Percentiles rank a stretch among this genome's conserved stretches.
These are phyloP conservation scores for Marasmius tenuissimus DNA, from an alignment of 1,284 basidiomycete species.

Conservation along the genomic window DNA sequence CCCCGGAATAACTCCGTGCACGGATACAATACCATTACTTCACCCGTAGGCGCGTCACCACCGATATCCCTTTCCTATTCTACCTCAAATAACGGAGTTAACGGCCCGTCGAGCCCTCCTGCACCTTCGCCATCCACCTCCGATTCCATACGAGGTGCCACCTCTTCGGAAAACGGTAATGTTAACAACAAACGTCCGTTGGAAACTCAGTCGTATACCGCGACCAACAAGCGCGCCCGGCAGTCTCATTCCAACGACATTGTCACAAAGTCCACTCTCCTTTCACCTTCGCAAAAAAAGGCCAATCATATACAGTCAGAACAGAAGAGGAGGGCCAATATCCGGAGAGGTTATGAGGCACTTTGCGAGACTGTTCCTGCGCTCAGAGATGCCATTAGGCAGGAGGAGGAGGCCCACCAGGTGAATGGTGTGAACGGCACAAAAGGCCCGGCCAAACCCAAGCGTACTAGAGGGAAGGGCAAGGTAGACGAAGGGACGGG, in stretches of 20 bases:
- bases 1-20: conserved; percentile 6
- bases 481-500: conserved; percentile 38
- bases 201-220: conserved; percentile 5
- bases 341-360: conserved; percentile 83
- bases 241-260: conserved; percentile 21
- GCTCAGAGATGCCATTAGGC: conserved; percentile 71
- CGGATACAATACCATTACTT: conserved; percentile 2
- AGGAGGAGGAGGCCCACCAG: conserved; percentile 50
- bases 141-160: conserved; percentile 12
- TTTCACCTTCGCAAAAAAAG: conserved; percentile 85
- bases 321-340: conserved; percentile 91
- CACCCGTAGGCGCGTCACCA: conserved; percentile 13
- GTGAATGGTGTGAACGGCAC: neutral
- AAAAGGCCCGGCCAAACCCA: conserved; percentile 31
- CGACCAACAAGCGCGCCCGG: conserved; percentile 21
- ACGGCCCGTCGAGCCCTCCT: neutral
- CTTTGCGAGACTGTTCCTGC: conserved; percentile 81
- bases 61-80: conserved; percentile 8
- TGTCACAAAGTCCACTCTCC: conserved; percentile 46
- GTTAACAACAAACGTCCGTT: conserved; percentile 7
- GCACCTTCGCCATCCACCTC: conserved; percentile 14
- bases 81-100: conserved; percentile 5
- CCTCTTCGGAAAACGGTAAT: neutral
- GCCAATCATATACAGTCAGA: conserved; percentile 91
- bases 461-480: conserved; percentile 28